Evolutionary conservation across 768 basidiomycete species (phyloP), one percentile per base, ranked within the genome.

Genomic region (Suillus bovinus): DNA sequence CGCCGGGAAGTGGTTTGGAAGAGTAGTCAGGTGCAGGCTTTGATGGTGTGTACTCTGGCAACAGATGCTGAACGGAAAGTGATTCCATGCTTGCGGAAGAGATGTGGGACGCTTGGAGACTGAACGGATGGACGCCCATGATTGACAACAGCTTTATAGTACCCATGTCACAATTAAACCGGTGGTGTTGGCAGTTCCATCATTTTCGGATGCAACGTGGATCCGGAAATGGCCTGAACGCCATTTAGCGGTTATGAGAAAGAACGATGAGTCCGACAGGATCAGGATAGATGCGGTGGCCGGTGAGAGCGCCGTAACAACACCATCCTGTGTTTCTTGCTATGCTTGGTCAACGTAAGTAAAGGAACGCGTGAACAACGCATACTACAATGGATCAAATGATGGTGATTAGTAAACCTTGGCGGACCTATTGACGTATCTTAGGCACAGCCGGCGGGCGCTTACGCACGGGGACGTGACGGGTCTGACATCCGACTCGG

Each of bases 11-110:
- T 38, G 84, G 86, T 31, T 81, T 80, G 39, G 71, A 79, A 54
- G 89, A 86, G 68, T 90, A 91, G 9, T 75, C 69, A 1, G 89
- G 89, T 11, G 81, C 78, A 31, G 83, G 82, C 2, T 74, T 72
- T 7, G 86, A 82, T 2, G 83, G 79, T 0, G 85, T 79, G 69
- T 90, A 90, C 7, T 69, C 70, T 22, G 89, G 86, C 36, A 86
- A 77, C 16, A 34, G n/a, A n/a, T n/a, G n/a, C 20, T 50, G 57
- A 65, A 31, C 60, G 64, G 60, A 63, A 59, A 36, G 59, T 52
- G 49, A 6, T 5, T 58, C 34, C 59, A 60, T 60, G 22, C 31
- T 22, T 61, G 11, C n/a, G 5, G 8, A 29, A 9, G 42, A 14
- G 3, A 36, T 46, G 39, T 24, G 44, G 46, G 39, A 22, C 16